Evolutionary conservation across 2,329 filamentous ascomycete genomes (phyloP).

Genomic region (Cladosporium sp.): DNA sequence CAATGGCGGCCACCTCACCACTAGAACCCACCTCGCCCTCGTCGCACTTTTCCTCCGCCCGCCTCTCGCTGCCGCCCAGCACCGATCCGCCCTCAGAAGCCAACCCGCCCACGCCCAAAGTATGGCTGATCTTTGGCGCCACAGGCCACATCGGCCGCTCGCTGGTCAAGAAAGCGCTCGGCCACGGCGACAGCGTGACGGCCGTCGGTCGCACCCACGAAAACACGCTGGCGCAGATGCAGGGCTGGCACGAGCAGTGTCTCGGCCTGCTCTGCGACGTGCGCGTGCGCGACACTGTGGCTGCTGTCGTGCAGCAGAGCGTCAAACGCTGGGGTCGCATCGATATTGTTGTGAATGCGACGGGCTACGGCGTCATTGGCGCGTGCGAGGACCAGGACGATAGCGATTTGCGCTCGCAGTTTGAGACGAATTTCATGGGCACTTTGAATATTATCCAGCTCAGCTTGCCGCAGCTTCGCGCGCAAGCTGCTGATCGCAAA

Average conservation of each 20-base stretch:
- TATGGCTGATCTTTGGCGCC: slow-evolving; percentile 95
- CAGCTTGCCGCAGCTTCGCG: slow-evolving; percentile 83
- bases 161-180: slow-evolving; percentile 78
- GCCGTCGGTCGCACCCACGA: slow-evolving; percentile 84
- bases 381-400: slow-evolving; percentile 97
- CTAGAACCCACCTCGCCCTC: slow-evolving; percentile 23
- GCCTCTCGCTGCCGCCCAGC: slow-evolving; percentile 70
- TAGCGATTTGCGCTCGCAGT: slow-evolving; percentile 90
- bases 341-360: slow-evolving; percentile 90
- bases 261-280: slow-evolving; percentile 88
- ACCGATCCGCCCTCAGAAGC: slow-evolving; percentile 79
- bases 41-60: not conserved
- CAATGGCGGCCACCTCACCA: slow-evolving; percentile 27
- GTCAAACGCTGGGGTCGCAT: slow-evolving; percentile 72
- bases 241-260: slow-evolving; percentile 69
- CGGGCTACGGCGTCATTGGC: slow-evolving; percentile 92
- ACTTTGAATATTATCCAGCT: slow-evolving; percentile 90
- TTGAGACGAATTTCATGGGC: slow-evolving; percentile 97
- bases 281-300: slow-evolving; percentile 75
- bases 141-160: slow-evolving; percentile 97
- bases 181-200: slow-evolving; percentile 78
- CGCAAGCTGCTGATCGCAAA: slow-evolving; percentile 53
- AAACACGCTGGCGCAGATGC: slow-evolving; percentile 72
- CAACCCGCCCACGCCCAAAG: slow-evolving; percentile 71
- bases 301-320: slow-evolving; percentile 67